Conservation (phyloP, 1,284 basidiomycete genomes). For the Mycosarcoma maydis region DNA sequence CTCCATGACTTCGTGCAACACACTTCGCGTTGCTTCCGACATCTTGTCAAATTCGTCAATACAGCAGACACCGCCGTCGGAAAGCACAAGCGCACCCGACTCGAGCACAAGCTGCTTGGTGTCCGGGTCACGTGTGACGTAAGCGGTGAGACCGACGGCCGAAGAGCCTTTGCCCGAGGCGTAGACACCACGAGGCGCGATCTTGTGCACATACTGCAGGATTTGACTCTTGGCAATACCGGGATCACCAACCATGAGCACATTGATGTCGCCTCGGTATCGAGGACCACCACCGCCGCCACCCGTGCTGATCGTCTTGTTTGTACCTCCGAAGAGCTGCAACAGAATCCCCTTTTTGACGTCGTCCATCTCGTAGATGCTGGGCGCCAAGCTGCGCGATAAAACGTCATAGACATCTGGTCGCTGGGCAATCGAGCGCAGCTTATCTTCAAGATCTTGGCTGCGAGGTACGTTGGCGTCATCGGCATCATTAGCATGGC, state of each 20-base stretch:
- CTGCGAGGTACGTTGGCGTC: constrained; percentile 36
- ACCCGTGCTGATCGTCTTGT: constrained; percentile 90
- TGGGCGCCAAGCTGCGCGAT: constrained; percentile 86
- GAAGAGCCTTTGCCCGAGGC: constrained; percentile 93
- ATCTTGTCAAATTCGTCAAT: constrained; percentile 99
- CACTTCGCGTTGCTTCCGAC: constrained; percentile 94
- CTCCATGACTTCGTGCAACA: constrained; percentile 99
- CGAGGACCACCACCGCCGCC: constrained; percentile 94
- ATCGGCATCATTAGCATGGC: constrained; percentile 21
- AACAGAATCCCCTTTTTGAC: constrained; percentile 97
- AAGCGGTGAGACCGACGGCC: constrained; percentile 96
- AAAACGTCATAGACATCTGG: constrained; percentile 89
- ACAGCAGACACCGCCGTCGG: constrained; percentile 97
- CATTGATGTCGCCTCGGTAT: constrained; percentile 97
- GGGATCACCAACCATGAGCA: constrained; percentile 94
- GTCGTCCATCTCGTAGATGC: constrained; percentile 98
- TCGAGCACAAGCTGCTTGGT: constrained; percentile 97
- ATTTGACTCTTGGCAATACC: constrained; percentile 98
- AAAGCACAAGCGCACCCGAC: constrained; percentile 93
- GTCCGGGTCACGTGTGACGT: constrained; percentile 96
- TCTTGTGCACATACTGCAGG: constrained; percentile 90
- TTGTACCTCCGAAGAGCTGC: constrained; percentile 96
- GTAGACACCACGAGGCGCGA: constrained; percentile 90
- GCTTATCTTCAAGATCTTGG: constrained; percentile 72
- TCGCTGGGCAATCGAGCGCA: constrained; percentile 77